A percentile compares a stretch with the other conserved stretches of the same genome.
phyloP scores from a whole-genome alignment of 768 basidiomycete genomes.

The Termitomyces eurrhizus region DNA sequence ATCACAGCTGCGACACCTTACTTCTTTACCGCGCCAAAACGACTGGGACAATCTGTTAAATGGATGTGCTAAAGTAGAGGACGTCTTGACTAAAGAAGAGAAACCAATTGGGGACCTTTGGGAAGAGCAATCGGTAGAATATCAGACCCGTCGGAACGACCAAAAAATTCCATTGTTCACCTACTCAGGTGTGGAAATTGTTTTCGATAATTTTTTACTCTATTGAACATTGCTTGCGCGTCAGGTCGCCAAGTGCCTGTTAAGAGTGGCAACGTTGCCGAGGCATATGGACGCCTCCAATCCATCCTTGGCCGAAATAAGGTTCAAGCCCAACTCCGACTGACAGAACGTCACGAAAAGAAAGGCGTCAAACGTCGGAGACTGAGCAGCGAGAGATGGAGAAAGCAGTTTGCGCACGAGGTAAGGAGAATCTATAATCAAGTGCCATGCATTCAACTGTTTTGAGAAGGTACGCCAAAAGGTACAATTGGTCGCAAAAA shows the following conservation, averaged over 20 bases:
- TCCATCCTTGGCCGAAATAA: constrained; percentile 50
- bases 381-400: constrained; percentile 73
- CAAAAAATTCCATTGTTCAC: constrained; percentile 39
- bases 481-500: constrained; percentile 75
- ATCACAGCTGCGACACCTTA: constrained; percentile 6
- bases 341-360: constrained; percentile 71
- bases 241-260: constrained; percentile 63
- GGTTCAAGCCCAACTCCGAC: constrained; percentile 46
- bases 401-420: constrained; percentile 75
- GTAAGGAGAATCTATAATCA: constrained; percentile 34
- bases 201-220: neutral
- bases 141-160: constrained; percentile 15
- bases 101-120: constrained; percentile 33
- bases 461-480: constrained; percentile 67
- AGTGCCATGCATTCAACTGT: constrained; percentile 9
- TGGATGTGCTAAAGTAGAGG: neutral
- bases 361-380: constrained; percentile 76
- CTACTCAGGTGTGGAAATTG: constrained; percentile 42
- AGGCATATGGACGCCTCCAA: constrained; percentile 48
- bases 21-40: neutral
- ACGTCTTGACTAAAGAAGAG: accelerated
- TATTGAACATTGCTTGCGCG: constrained; percentile 1
- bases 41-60: neutral
- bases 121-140: constrained; percentile 26
- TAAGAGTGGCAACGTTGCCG: constrained; percentile 34